These are phyloP conservation scores for Chiua sp. DNA, from an alignment of 1,284 basidiomycete species.

Conservation along the genomic window DNA sequence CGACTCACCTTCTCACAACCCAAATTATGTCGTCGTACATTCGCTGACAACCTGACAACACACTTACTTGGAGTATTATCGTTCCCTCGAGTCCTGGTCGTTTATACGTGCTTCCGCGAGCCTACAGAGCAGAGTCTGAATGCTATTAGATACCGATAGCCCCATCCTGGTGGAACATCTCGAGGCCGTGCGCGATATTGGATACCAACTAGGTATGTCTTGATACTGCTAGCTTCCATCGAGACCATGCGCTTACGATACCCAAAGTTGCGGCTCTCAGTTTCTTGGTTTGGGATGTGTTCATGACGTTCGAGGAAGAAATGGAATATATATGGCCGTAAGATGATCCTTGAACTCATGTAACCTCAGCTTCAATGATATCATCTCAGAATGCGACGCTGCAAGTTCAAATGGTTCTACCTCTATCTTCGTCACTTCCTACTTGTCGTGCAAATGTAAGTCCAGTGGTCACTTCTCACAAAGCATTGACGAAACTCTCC, in stretches of 20 bases:
- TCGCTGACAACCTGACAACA: no score
- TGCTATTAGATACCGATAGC: not conserved
- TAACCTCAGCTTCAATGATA: no score
- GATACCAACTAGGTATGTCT: conserved; percentile 17
- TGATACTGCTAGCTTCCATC: not conserved
- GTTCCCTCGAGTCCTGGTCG: no score
- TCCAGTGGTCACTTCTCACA: no score
- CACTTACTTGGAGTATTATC: no score
- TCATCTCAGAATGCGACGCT: conserved; percentile 15
- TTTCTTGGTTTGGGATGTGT: conserved; percentile 25
- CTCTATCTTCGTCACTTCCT: conserved; percentile 27
- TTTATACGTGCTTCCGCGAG: no score
- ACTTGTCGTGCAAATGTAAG: conserved; percentile 22
- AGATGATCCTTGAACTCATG: not conserved
- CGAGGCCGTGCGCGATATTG: conserved; percentile 9
- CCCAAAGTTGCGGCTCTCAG: conserved; percentile 18
- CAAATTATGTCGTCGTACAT: no score
- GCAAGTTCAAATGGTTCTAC: conserved; percentile 26
- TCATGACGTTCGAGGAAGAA: conserved; percentile 24
- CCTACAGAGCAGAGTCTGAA: not conserved
- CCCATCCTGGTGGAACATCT: conserved; percentile 11
- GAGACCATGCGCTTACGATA: not conserved
- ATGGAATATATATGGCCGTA: conserved; percentile 31
- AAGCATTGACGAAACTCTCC: not conserved
- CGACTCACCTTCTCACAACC: no score